These are phyloP conservation scores for Puccinia coronata DNA, from an alignment of 1,284 basidiomycete genomes.

Conservation along the genomic window DNA sequence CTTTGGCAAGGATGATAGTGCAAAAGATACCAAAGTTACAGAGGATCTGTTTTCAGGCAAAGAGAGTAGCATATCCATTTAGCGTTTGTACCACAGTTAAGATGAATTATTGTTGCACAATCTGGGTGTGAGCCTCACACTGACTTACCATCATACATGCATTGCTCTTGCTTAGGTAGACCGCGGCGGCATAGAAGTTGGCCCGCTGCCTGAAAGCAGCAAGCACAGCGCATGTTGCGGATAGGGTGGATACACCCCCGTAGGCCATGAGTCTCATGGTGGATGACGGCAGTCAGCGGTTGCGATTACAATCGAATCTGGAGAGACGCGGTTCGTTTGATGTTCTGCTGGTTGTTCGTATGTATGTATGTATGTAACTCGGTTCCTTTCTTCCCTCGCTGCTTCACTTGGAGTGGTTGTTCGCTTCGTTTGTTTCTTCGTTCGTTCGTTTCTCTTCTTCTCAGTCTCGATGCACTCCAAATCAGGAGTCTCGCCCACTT, in stretches of 20 bases:
- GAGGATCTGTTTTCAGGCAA: conserved; percentile 68
- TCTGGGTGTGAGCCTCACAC: neutral
- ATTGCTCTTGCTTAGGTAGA: conserved; percentile 87
- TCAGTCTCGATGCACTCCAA: neutral
- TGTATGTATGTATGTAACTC: too few species aligned
- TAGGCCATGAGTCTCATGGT: conserved; percentile 44
- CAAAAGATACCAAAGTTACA: conserved; percentile 85
- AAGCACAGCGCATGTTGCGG: conserved; percentile 61
- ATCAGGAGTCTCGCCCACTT: neutral
- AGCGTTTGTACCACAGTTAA: neutral
- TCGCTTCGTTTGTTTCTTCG: neutral
- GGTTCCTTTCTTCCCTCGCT: too few species aligned
- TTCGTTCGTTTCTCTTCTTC: neutral
- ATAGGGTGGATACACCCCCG: conserved; percentile 41
- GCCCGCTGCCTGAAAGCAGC: conserved; percentile 79
- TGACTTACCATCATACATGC: conserved; percentile 76
- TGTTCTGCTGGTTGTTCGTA: too few species aligned
- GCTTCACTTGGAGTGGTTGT: too few species aligned
- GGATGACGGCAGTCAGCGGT: neutral
- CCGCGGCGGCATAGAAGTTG: conserved; percentile 91
- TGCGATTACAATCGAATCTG: too few species aligned
- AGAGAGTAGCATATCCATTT: neutral
- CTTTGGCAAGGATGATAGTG: conserved; percentile 72
- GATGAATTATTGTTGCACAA: neutral
- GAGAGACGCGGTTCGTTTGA: too few species aligned